Percentiles rank a stretch among this genome's conserved stretches.
phyloP scores from a whole-genome alignment of 139 green algal genomes.

The Gonium pectorale region DNA sequence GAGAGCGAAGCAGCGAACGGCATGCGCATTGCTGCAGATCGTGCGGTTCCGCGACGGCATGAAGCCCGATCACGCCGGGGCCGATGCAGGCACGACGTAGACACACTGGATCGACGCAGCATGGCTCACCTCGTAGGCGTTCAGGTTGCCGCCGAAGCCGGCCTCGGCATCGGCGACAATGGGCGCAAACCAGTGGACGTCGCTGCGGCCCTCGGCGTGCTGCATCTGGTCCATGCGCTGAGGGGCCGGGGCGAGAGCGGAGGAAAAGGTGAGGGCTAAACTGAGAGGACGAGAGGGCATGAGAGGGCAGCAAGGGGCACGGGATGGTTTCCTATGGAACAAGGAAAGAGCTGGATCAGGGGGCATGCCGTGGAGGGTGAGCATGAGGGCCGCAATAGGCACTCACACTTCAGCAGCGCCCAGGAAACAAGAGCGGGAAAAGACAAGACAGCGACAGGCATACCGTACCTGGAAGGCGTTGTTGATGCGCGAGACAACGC shows the following conservation, averaged over 20 bases:
- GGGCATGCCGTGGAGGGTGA: too few species aligned
- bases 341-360: neutral
- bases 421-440: too few species aligned
- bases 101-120: neutral
- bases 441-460: too few species aligned
- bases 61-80: too few species aligned
- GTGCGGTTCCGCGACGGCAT: too few species aligned
- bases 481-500: conserved; percentile 83
- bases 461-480: conserved; percentile 59
- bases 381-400: too few species aligned
- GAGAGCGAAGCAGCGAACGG: too few species aligned
- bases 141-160: conserved; percentile 91
- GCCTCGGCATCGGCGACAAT: conserved; percentile 85
- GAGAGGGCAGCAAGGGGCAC: neutral
- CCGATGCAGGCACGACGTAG: too few species aligned
- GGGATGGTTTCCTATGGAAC: neutral
- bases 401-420: too few species aligned
- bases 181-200: conserved; percentile 81
- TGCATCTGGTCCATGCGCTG: conserved; percentile 84
- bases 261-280: neutral
- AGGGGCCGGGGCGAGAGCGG: neutral
- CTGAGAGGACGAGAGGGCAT: neutral
- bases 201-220: conserved; percentile 68
- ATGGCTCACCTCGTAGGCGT: conserved; percentile 82
- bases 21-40: too few species aligned